These are phyloP conservation scores for Dicorynia guianensis DNA, from an alignment of 306 rosid species.

Conservation along the genomic window DNA sequence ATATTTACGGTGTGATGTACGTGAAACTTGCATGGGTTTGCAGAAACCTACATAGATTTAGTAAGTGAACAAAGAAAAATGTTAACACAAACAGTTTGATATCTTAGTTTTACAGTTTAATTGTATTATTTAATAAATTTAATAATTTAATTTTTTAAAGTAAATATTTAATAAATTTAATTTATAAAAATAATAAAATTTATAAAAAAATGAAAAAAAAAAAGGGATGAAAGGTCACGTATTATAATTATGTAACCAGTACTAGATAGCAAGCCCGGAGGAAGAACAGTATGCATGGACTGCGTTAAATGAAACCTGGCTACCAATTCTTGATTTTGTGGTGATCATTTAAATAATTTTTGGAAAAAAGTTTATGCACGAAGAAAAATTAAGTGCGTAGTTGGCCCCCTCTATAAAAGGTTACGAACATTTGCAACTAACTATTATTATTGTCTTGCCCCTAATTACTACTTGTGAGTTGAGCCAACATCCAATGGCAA, in stretches of 20 bases:
- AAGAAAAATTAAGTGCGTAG: background rate
- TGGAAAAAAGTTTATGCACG: background rate
- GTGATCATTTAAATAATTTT: background rate
- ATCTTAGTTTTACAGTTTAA: too few species aligned
- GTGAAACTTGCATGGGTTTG: too few species aligned
- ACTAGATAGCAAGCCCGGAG: background rate
- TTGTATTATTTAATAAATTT: too few species aligned
- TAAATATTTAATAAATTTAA: too few species aligned
- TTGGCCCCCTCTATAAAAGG: background rate
- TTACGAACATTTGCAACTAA: background rate
- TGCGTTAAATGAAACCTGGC: background rate
- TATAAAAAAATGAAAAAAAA: too few species aligned
- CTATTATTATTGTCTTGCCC: background rate
- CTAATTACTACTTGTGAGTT: background rate
- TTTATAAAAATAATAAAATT: too few species aligned
- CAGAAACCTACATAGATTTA: too few species aligned
- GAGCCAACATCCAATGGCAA: slow-evolving; percentile 5
- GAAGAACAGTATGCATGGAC: background rate
- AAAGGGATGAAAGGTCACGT: background rate
- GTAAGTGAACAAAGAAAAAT: too few species aligned
- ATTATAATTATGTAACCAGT: background rate
- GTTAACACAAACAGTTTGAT: too few species aligned
- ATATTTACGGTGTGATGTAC: too few species aligned
- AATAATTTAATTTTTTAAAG: too few species aligned
- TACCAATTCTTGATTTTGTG: too few species aligned